Conservation (phyloP, 768 basidiomycete species). For the Daedaleopsis sinensis region DNA sequence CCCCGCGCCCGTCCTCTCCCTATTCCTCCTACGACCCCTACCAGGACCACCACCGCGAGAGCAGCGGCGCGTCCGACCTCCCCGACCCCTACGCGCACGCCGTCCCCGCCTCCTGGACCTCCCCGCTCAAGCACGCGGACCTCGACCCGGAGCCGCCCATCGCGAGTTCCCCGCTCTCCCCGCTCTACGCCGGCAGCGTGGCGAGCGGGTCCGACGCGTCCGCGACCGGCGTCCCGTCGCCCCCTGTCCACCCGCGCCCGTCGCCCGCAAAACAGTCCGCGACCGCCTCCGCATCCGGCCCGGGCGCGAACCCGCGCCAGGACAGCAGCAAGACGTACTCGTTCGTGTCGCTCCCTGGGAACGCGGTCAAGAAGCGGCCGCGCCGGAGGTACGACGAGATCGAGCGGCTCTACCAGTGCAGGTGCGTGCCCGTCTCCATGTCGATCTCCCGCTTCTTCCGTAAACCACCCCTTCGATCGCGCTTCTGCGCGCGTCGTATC, state of each 20-base stretch:
- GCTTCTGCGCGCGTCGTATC: not conserved
- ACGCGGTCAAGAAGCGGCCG: slow-evolving; percentile 82
- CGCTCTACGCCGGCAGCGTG: slow-evolving; percentile 20
- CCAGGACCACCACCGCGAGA: slow-evolving; percentile 18
- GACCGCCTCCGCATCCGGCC: not conserved
- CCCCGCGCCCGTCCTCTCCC: slow-evolving; percentile 22
- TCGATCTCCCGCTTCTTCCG: not conserved
- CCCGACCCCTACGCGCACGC: slow-evolving; percentile 13
- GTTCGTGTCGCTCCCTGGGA: slow-evolving; percentile 81
- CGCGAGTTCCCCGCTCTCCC: slow-evolving; percentile 22
- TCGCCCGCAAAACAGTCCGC: slow-evolving; percentile 9
- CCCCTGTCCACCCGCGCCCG: slow-evolving; percentile 11
- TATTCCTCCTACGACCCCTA: slow-evolving; percentile 18
- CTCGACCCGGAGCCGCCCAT: slow-evolving; percentile 20
- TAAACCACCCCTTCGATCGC: not conserved
- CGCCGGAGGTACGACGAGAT: slow-evolving; percentile 92
- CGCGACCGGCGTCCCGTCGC: slow-evolving; percentile 16
- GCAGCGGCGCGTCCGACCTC: slow-evolving; percentile 17
- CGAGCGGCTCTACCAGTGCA: slow-evolving; percentile 89
- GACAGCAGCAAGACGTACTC: slow-evolving; percentile 72
- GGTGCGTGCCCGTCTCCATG: slow-evolving; percentile 51
- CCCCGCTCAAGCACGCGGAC: slow-evolving; percentile 18
- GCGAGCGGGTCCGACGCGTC: slow-evolving; percentile 24
- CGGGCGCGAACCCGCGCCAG: slow-evolving; percentile 6
- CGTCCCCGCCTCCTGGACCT: slow-evolving; percentile 7